Percentiles rank a stretch among this genome's conserved stretches.
Evolutionary conservation across 495 filamentous ascomycete species (phyloP).

Genomic region (Penicillium atrosanguineum): DNA sequence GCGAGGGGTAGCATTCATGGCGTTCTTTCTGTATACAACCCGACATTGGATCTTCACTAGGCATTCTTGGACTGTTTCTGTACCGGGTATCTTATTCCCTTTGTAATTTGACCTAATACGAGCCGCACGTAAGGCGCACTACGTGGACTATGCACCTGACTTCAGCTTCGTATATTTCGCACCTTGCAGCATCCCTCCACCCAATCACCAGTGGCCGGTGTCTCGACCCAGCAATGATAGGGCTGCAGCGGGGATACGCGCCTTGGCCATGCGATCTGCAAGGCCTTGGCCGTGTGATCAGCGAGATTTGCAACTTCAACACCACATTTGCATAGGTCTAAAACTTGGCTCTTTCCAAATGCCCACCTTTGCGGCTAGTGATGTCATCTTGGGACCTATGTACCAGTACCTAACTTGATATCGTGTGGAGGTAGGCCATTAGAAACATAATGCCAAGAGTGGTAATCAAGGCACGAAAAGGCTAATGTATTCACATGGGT

Average conservation of each 20-base stretch:
- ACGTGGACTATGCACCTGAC: neutral
- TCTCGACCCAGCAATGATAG: slow-evolving; percentile 4
- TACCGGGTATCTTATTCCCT: neutral
- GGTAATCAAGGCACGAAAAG: neutral
- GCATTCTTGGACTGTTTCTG: neutral
- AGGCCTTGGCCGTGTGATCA: neutral
- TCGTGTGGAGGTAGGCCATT: neutral
- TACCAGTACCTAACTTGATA: neutral
- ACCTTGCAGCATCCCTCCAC: neutral
- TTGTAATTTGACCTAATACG: neutral
- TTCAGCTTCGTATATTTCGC: neutral
- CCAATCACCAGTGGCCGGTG: slow-evolving; percentile 6
- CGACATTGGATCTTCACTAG: neutral
- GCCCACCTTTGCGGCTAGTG: neutral
- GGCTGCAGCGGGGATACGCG: neutral
- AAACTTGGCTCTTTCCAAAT: neutral
- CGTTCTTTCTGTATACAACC: neutral
- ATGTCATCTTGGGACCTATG: neutral
- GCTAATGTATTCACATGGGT: neutral
- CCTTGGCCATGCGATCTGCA: slow-evolving; percentile 1
- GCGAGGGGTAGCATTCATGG: slow-evolving; percentile 4
- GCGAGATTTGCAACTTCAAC: slow-evolving; percentile 6
- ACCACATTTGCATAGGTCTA: neutral
- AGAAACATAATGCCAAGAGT: neutral
- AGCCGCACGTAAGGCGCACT: neutral